phyloP scores from a whole-genome alignment of 192 early-diverging fungal genomes.

The Blastocladiella britannica region DNA sequence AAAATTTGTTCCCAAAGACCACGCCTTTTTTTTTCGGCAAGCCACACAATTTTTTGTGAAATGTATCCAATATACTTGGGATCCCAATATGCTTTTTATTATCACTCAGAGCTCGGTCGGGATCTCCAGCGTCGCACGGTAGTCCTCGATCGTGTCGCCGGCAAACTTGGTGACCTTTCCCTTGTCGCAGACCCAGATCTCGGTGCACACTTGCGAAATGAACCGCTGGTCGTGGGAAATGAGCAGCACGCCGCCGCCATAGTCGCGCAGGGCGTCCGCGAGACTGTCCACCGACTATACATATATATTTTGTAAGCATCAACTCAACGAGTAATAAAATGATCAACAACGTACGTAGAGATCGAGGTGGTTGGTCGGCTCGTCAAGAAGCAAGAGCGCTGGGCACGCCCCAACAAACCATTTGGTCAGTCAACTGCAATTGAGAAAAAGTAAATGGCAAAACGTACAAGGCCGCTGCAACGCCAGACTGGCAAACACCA shows the following conservation, averaged over 20 bases:
- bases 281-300: constrained; percentile 92
- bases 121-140: constrained; percentile 28
- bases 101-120: no score
- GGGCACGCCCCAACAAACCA: constrained; percentile 8
- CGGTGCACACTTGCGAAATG: constrained; percentile 62
- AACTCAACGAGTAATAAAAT: no score
- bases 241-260: constrained; percentile 83
- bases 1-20: no score
- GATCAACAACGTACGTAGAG: no score
- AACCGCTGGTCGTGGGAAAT: constrained; percentile 97
- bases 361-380: constrained; percentile 76
- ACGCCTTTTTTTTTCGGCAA: no score
- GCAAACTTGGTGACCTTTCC: constrained; percentile 65
- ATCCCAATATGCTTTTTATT: no score
- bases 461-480: constrained; percentile 8
- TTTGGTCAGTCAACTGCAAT: neutral
- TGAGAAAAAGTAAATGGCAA: neutral
- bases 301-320: constrained; percentile 1
- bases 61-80: no score
- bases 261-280: constrained; percentile 59
- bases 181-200: constrained; percentile 83
- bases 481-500: constrained; percentile 29
- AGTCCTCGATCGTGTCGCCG: constrained; percentile 67
- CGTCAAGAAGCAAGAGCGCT: constrained; percentile 22
- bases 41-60: no score